Base-by-base conservation (phyloP, 139 green algal genomes). In the Parachlorella kessleri region DNA sequence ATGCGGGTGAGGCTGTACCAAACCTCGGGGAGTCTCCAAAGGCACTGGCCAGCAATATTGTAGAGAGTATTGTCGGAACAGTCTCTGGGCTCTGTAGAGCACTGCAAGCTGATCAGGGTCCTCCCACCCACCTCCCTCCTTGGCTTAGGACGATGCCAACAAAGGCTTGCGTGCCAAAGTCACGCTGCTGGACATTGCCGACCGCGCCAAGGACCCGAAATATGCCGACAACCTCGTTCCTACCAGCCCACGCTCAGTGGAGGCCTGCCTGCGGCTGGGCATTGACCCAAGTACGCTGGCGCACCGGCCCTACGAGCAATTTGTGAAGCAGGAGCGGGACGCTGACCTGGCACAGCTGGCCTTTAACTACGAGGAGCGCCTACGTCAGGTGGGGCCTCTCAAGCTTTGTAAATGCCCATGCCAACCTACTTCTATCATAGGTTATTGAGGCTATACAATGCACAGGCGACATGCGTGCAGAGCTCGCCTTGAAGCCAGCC, bases 191-290 rank as follows among this genome's bases (percentile, higher is more conserved):
- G 90, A 95, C 55, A 54, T 94, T 1, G 78, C 88, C 28, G 90
- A 95, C 59, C 84, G 86, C 8, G 77, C 85, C 8, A 89, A 55
- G 0, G 64, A 70, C 65, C 76, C 71, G 3, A 38, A 71, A 1
- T 65, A 54, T 37, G 39, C 24, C 33, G 66, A 28, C 18, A 6
- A 42, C 65, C 21, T 77, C 18, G 48, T 39, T 23, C 92, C 91
- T 54, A 94, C 86, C 48, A 94, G 86, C 75, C 92, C 93, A 0
- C 18, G 37, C 24, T 81, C 89, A n/a, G 87, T 96, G 36, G 88
- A 98, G 75, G 92, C 94, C 0, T 98, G 91, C 85, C 90, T 96
- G 65, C 74, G 88, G 1, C 70, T 96, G 24, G 94, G 94, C 33
- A 90, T 97, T 65, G 94, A 98, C 84, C 94, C 94, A 6, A 38